phyloP scores from a whole-genome alignment of 805 yeast species.

The Saturnispora gosingensis region DNA sequence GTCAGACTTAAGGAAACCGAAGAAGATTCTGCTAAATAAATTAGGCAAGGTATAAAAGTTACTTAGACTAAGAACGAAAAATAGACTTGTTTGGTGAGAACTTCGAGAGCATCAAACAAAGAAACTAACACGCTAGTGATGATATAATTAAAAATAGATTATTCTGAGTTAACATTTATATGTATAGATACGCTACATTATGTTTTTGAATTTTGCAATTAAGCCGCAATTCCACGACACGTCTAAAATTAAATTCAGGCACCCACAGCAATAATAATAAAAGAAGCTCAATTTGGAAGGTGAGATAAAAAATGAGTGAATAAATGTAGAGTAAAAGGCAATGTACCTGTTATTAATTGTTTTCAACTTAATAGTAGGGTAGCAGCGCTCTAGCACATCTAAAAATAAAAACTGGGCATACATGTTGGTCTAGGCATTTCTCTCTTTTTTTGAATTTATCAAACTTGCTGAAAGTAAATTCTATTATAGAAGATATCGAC shows the following conservation, averaged over 20 bases:
- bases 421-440: background rate
- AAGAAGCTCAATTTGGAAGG: too few relatives aligned
- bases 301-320: too few relatives aligned
- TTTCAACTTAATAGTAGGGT: background rate
- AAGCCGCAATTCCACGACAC: background rate
- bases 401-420: too few relatives aligned
- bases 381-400: background rate
- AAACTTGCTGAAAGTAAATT: background rate
- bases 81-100: too few relatives aligned
- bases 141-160: too few relatives aligned
- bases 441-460: background rate
- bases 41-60: background rate
- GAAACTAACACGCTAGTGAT: background rate
- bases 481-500: background rate
- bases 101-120: too few relatives aligned
- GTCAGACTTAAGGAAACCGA: slow-evolving; percentile 29
- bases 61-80: too few relatives aligned
- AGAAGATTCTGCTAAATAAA: background rate
- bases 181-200: background rate
- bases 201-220: background rate
- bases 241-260: background rate
- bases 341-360: background rate
- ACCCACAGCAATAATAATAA: background rate
- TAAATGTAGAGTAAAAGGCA: background rate
- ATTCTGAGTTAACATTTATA: background rate